These are phyloP conservation scores for Sclerotinia borealis DNA, from an alignment of 2,329 filamentous ascomycete species.

Conservation along the genomic window DNA sequence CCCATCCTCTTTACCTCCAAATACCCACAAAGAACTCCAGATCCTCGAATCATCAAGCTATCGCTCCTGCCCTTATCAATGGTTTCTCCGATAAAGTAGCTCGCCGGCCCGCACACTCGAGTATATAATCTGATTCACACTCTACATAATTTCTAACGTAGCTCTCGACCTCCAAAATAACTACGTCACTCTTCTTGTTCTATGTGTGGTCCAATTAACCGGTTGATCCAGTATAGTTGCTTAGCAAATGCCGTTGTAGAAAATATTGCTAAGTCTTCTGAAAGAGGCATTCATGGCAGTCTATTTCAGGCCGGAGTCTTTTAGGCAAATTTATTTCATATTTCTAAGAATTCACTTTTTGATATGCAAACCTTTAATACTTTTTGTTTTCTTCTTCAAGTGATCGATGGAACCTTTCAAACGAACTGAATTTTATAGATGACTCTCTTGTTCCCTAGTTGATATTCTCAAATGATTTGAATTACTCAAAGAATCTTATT, in stretches of 20 bases:
- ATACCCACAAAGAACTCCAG: constrained; percentile 21
- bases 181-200: constrained; percentile 45
- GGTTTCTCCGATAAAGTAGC: constrained; percentile 49
- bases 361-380: too few species aligned
- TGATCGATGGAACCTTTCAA: too few species aligned
- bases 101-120: constrained; percentile 46
- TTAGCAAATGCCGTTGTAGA: constrained; percentile 54
- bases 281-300: constrained; percentile 58
- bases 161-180: constrained; percentile 45
- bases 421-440: too few species aligned
- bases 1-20: not conserved
- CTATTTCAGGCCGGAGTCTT: too few species aligned
- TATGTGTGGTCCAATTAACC: constrained; percentile 45
- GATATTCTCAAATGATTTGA: too few species aligned
- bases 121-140: constrained; percentile 47
- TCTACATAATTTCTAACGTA: constrained; percentile 50
- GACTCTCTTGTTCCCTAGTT: too few species aligned
- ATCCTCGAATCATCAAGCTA: constrained; percentile 54
- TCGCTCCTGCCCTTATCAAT: constrained; percentile 51
- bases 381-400: too few species aligned
- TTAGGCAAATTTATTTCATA: too few species aligned
- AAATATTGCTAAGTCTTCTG: constrained; percentile 55
- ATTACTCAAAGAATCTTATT: too few species aligned
- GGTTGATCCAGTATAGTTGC: constrained; percentile 55
- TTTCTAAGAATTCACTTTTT: too few species aligned